These are phyloP conservation scores for Olyra latifolia DNA, from an alignment of 176 grass and related monocot species.

Conservation along the genomic window DNA sequence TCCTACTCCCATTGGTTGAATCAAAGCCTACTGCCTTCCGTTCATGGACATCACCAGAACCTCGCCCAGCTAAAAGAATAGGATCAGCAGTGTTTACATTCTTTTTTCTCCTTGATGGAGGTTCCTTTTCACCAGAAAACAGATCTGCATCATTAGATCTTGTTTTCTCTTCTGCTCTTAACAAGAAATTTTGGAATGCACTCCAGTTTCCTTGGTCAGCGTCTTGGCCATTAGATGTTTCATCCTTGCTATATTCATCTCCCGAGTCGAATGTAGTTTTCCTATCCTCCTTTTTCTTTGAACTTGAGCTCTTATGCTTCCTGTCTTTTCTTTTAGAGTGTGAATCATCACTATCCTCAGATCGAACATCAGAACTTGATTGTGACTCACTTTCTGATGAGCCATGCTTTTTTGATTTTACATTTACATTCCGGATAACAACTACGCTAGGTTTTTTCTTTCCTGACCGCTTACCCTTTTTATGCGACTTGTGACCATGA, in stretches of 20 bases:
- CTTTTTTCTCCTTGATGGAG: slow-evolving; percentile 48
- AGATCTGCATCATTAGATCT: slow-evolving; percentile 55
- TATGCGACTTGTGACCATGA: slow-evolving; percentile 71
- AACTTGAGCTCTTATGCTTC: slow-evolving; percentile 60
- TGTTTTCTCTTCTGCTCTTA: slow-evolving; percentile 82
- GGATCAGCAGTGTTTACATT: slow-evolving; percentile 51
- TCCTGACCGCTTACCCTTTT: slow-evolving; percentile 53
- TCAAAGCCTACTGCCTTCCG: slow-evolving; percentile 50
- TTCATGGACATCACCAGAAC: slow-evolving; percentile 48
- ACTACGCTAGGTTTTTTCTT: slow-evolving; percentile 83
- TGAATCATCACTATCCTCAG: slow-evolving; percentile 50
- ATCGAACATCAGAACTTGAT: slow-evolving; percentile 56
- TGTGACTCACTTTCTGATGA: slow-evolving; percentile 61
- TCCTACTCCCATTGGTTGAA: slow-evolving; percentile 59
- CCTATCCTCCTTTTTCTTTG: slow-evolving; percentile 67
- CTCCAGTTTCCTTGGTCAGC: slow-evolving; percentile 86
- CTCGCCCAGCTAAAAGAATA: slow-evolving; percentile 65
- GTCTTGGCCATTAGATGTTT: slow-evolving; percentile 42
- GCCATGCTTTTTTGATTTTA: slow-evolving; percentile 69
- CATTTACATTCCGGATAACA: slow-evolving; percentile 89
- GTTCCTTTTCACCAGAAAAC: slow-evolving; percentile 69
- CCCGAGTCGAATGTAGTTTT: slow-evolving; percentile 44
- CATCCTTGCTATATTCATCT: slow-evolving; percentile 55
- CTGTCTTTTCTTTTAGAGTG: slow-evolving; percentile 48
- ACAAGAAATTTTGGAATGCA: slow-evolving; percentile 84